Percentiles rank a stretch among this genome's conserved stretches.
phyloP scores from a whole-genome alignment of 257 asterid genomes.

The Parsonsia alboflavescens region DNA sequence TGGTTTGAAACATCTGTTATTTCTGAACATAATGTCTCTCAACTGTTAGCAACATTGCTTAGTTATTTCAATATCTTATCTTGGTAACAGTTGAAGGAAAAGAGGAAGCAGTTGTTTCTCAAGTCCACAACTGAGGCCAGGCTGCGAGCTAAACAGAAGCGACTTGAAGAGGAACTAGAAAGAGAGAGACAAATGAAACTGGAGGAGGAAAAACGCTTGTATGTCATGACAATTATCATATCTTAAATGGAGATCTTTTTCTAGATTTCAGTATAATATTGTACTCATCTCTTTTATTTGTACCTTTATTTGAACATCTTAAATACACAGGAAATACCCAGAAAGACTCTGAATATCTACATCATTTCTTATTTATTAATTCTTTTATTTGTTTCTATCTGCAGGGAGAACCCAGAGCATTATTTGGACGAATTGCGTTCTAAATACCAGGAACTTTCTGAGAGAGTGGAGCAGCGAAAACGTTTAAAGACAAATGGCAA shows the following conservation, averaged over 20 bases:
- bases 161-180: constrained; percentile 79
- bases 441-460: constrained; percentile 68
- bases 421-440: constrained; percentile 88
- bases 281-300: too few species aligned
- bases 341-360: neutral
- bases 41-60: neutral
- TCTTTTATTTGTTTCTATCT: constrained; percentile 12
- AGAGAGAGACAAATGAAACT: constrained; percentile 75
- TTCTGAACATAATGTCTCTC: neutral
- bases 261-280: neutral
- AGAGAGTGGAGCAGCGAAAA: constrained; percentile 83
- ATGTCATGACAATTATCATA: constrained; percentile 19
- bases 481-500: constrained; percentile 72
- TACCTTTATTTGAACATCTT: neutral
- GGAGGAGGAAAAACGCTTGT: constrained; percentile 95
- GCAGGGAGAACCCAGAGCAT: constrained; percentile 79
- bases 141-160: constrained; percentile 85
- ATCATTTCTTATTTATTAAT: constrained; percentile 4
- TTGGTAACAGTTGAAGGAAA: constrained; percentile 66
- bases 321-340: neutral
- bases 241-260: neutral
- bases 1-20: neutral
- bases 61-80: constrained; percentile 10
- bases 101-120: constrained; percentile 72
- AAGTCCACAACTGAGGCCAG: constrained; percentile 83